Evolutionary conservation across 164 flowering plant species (phyloP).

Genomic region (Cinnamomum chago): DNA sequence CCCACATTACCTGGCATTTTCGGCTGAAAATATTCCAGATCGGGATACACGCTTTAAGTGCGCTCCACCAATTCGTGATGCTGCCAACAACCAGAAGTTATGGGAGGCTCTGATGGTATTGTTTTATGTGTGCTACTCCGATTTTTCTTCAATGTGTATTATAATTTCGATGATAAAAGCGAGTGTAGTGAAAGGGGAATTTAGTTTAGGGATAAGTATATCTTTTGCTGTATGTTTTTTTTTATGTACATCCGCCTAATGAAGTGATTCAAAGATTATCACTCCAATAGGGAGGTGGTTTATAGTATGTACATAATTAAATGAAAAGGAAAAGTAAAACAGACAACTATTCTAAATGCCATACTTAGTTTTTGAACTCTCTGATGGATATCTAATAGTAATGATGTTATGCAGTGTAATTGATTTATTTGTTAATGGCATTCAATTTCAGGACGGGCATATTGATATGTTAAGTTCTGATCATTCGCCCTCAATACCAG

Average conservation of each 20-base stretch:
- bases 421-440: neutral
- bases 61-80: constrained; percentile 90
- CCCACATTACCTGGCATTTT: constrained; percentile 92
- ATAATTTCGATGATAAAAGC: too few relatives aligned
- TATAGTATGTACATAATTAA: too few relatives aligned
- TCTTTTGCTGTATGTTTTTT: too few relatives aligned
- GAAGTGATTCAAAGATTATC: too few relatives aligned
- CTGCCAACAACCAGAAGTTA: constrained; percentile 60
- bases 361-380: too few relatives aligned
- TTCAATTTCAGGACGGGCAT: constrained; percentile 59
- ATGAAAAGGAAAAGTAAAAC: too few relatives aligned
- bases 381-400: neutral
- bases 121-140: neutral
- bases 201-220: too few relatives aligned
- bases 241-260: too few relatives aligned
- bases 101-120: constrained; percentile 77
- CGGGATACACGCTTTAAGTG: constrained; percentile 98
- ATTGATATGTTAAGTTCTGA: constrained; percentile 96
- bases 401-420: neutral
- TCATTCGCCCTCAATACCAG: constrained; percentile 91
- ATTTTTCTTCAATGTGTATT: neutral
- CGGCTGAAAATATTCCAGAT: constrained; percentile 85
- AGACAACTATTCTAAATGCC: too few relatives aligned
- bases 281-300: too few relatives aligned
- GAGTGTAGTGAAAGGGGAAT: too few relatives aligned